Base-by-base conservation (phyloP, 164 flowering plant genomes). In the Piper longum region DNA sequence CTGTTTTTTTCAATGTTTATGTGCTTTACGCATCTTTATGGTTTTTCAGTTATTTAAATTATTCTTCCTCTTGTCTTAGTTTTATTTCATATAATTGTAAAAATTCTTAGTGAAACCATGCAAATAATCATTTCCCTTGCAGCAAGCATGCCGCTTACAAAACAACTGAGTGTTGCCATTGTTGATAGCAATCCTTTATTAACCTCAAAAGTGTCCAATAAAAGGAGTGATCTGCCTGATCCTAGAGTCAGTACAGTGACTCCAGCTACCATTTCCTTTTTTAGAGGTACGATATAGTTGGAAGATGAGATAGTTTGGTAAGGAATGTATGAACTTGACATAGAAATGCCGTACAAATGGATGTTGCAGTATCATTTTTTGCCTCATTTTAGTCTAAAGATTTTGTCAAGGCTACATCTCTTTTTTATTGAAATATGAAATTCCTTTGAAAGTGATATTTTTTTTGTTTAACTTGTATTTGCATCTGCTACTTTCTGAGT, bases 191-290 rank as follows among this genome's bases (percentile, higher is more conserved):
- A 89, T 72, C 96, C 96, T 44, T 78, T 83, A 43, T 80, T 95
- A 63, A 67, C 60, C 41, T 76, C 57, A 66, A 68, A 60, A 57
- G 17, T 48, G 26, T n/a, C 45, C 69, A 75, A 86, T 58, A 85
- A 82, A 68, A 85, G 82, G 68, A 89, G 82, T 19, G 87, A 73
- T 58, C 79, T 78, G 52, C 99, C 99, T 72, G 96, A 89, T 81
- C 84, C 96, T 58, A 85, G 99, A 74, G 99, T 95, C 81, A 89
- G 96, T 69, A 86, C 96, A 7, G 82, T 95, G 69, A 95, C 99
- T 41, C 96, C 97, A 65, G 83, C 97, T 56, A 82, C 89, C 51
- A 91, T 91, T 64, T 84, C 96, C 69, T 64, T 85, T 67, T 85
- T 95, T 73, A 82, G 85, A 84, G 95, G 99, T 95, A 85, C 41